Evolutionary conservation across 345 rosid genomes (phyloP).

Genomic region (Eucalyptus pauciflora): DNA sequence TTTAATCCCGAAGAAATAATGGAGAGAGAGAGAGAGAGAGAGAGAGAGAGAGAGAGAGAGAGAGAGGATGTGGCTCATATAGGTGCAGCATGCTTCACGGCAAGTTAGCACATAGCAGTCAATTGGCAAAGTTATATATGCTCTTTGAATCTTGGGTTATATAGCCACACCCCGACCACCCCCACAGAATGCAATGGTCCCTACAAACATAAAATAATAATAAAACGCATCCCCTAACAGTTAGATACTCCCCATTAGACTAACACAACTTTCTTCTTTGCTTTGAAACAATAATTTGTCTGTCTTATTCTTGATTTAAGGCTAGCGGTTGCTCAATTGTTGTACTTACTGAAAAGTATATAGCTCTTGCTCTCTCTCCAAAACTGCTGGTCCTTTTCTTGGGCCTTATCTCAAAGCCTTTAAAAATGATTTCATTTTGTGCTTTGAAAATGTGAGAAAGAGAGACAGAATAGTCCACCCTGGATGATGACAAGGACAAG

Average conservation of each 20-base stretch:
- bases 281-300: neutral
- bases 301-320: neutral
- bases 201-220: neutral
- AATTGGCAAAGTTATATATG: neutral
- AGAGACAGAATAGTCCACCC: neutral
- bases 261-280: neutral
- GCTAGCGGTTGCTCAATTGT: neutral
- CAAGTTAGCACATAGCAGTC: neutral
- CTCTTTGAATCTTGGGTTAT: neutral
- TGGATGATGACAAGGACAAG: constrained; percentile 23
- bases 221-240: neutral
- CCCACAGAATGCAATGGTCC: neutral
- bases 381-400: neutral
- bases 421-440: neutral
- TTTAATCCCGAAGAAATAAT: neutral
- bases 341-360: neutral
- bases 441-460: neutral
- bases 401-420: neutral
- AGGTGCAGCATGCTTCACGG: neutral
- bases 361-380: neutral
- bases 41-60: neutral
- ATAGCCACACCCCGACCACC: neutral
- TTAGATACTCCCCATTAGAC: neutral
- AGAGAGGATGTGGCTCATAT: neutral
- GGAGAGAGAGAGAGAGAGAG: neutral